Base-by-base conservation (phyloP, 2,329 filamentous ascomycete species). In the Fusarium sp. region DNA sequence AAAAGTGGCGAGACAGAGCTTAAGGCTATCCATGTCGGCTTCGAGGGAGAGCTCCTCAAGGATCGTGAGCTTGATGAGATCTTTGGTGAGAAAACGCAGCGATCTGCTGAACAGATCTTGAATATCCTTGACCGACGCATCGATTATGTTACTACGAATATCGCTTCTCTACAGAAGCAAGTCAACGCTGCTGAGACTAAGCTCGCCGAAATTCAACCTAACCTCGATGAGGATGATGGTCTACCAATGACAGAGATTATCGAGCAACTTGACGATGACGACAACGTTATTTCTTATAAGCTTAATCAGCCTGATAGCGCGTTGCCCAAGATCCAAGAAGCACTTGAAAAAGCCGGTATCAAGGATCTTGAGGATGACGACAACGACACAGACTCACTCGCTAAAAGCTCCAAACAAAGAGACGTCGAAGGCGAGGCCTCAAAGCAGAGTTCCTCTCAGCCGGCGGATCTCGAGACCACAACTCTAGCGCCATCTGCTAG, bases 251-350 rank as follows among this genome's bases (percentile, higher is more conserved):
- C 91, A 30, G 96, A 98, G 72, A 98, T 99, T 68, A 83, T 93
- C 54, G 96, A 99, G 78, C 89, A 97, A 80, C 83, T 98, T 23
- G 96, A 98, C 74, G 94, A 97, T 10, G 88, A 97, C 12, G 96
- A 90, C 56, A 96, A 97, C 73, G 86, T 98, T 6, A 78, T 97
- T 48, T 91, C 88, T 1, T 88, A 86, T 70, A 86, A 82, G 55
- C 80, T 91, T 28, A 87, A 88, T 36, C 86, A 81, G n/a, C 91
- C 93, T 0, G 90, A 89, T 8, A 87, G 90, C 51, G 82, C 85
- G 15, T 86, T 91, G 19, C 83, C 88, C 10, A 86, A 91, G 68
- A 82, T 97, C 6, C 77, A 91, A 17, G 89, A 95, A 49, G 87
- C 89, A 1, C 79, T 97, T 56, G 84, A 90, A 72, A 94, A 94